These are phyloP conservation scores for Candida stauntonica DNA, from an alignment of 805 yeast genomes.

Conservation along the genomic window DNA sequence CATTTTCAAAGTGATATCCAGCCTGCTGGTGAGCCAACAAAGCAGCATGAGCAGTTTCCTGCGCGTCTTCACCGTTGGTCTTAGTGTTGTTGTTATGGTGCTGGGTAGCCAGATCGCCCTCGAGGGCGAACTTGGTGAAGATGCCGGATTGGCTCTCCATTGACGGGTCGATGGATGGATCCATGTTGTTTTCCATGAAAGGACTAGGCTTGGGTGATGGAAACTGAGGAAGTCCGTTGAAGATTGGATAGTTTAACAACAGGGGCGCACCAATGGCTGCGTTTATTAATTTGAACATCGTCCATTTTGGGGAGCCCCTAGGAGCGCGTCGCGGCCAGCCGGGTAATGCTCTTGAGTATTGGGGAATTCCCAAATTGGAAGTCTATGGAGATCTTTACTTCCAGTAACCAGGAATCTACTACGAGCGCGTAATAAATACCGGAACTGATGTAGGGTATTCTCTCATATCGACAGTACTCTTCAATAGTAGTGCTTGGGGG, in stretches of 20 bases:
- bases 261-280: too few species aligned
- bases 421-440: too few species aligned
- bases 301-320: slow-evolving; percentile 5
- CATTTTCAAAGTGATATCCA: slow-evolving; percentile 1
- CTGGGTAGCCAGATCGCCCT: slow-evolving; percentile 6
- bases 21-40: slow-evolving; percentile 11
- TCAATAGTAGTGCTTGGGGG: too few species aligned
- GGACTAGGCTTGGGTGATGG: too few species aligned
- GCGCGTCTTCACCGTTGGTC: slow-evolving; percentile 5
- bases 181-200: slow-evolving; percentile 11
- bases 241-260: too few species aligned
- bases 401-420: slow-evolving; percentile 4
- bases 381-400: slow-evolving; percentile 1
- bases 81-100: slow-evolving; percentile 7
- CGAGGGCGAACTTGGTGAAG: slow-evolving; percentile 22
- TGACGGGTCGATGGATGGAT: slow-evolving; percentile 23
- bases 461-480: too few species aligned
- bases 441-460: too few species aligned
- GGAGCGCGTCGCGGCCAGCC: slow-evolving; percentile 4
- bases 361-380: slow-evolving; percentile 3
- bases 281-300: slow-evolving; percentile 3
- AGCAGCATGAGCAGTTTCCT: slow-evolving; percentile 12
- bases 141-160: slow-evolving; percentile 20
- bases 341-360: slow-evolving; percentile 7
- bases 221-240: too few species aligned